Evolutionary conservation across 208 protist species (phyloP).

Genomic region (Leishmania martiniquensis): DNA sequence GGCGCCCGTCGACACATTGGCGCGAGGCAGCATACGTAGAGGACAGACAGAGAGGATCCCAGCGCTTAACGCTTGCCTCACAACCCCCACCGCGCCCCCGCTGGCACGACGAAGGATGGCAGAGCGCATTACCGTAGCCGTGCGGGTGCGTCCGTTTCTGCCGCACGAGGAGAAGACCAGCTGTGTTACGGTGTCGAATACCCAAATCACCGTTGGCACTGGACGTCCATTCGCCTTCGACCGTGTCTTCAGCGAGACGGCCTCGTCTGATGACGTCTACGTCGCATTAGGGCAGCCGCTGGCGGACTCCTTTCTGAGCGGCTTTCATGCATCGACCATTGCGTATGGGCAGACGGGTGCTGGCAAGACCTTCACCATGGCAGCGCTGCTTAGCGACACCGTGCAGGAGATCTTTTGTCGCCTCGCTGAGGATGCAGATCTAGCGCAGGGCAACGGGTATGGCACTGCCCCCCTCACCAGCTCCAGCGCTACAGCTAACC

Average conservation of each 20-base stretch:
- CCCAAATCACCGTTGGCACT: slow-evolving; percentile 88
- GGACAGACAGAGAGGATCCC: background rate
- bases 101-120: slow-evolving; percentile 26
- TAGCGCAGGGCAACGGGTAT: background rate
- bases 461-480: background rate
- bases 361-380: slow-evolving; percentile 97
- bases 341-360: slow-evolving; percentile 96
- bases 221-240: slow-evolving; percentile 92
- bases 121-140: slow-evolving; percentile 80
- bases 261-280: slow-evolving; percentile 76
- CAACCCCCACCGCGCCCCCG: background rate
- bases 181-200: slow-evolving; percentile 53
- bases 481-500: background rate
- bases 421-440: slow-evolving; percentile 48
- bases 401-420: slow-evolving; percentile 87
- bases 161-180: slow-evolving; percentile 55
- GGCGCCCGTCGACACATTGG: background rate
- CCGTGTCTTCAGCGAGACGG: slow-evolving; percentile 72
- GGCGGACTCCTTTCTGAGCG: slow-evolving; percentile 77
- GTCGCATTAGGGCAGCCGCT: slow-evolving; percentile 73
- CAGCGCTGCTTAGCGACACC: slow-evolving; percentile 57
- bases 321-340: slow-evolving; percentile 93
- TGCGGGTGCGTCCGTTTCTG: slow-evolving; percentile 90
- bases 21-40: background rate
- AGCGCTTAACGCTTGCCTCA: background rate